Percentiles rank a stretch among this genome's conserved stretches.
Evolutionary conservation across 169 alveolate species (phyloP).

Genomic region (Cryptosporidium ryanae): DNA sequence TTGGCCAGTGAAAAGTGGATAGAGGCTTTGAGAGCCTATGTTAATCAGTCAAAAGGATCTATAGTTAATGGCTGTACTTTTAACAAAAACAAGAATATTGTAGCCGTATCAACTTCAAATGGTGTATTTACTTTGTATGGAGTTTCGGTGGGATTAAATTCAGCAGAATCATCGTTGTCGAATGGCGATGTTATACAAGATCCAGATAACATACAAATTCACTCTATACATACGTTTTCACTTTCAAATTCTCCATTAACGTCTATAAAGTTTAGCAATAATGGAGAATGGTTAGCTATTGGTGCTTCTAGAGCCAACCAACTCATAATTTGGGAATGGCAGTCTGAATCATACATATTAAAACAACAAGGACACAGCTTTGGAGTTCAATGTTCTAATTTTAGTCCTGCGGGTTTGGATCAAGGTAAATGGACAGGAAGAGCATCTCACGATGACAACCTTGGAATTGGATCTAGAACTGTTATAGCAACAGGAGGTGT

Average conservation of each 20-base stretch:
- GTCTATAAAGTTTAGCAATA: slow-evolving; percentile 73
- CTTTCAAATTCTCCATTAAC: slow-evolving; percentile 50
- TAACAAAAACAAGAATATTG: slow-evolving; percentile 26
- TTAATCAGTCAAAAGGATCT: slow-evolving; percentile 52
- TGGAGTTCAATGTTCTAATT: slow-evolving; percentile 79
- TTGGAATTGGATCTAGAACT: slow-evolving; percentile 88
- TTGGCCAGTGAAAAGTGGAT: slow-evolving; percentile 48
- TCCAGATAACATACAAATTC: background rate
- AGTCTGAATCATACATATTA: slow-evolving; percentile 95
- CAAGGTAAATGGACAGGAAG: slow-evolving; percentile 48
- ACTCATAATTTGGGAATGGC: slow-evolving; percentile 99
- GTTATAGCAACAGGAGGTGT: slow-evolving; percentile 96
- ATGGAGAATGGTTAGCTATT: slow-evolving; percentile 92
- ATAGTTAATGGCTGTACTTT: slow-evolving; percentile 51
- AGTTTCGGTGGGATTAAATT: slow-evolving; percentile 15
- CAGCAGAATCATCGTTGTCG: background rate
- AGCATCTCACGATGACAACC: slow-evolving; percentile 68
- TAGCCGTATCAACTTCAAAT: slow-evolving; percentile 50
- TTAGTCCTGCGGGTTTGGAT: slow-evolving; percentile 58
- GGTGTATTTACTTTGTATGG: slow-evolving; percentile 64
- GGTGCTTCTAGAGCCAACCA: slow-evolving; percentile 88
- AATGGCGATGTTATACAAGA: slow-evolving; percentile 1
- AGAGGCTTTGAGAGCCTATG: slow-evolving; percentile 47
- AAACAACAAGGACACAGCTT: slow-evolving; percentile 94
- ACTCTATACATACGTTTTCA: slow-evolving; percentile 56